Base-by-base conservation (phyloP, 2,329 filamentous ascomycete genomes). In the Penicillium sp. region DNA sequence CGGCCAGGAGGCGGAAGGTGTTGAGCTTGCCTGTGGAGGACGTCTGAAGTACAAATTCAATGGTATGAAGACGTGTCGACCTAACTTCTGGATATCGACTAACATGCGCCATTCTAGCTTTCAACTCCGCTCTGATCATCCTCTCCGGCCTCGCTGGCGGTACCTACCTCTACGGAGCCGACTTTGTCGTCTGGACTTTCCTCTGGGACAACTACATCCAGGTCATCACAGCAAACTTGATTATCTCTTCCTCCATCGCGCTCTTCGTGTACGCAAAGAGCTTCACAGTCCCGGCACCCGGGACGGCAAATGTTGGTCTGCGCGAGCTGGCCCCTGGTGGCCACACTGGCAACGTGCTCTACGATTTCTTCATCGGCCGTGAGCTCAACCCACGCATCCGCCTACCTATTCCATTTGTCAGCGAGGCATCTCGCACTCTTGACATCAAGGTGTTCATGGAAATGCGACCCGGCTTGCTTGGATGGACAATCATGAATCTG, bases 361-460 rank as follows among this genome's bases (percentile, higher is more conserved):
- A 97, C 73, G 93, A 97, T 75, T 97, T 91, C 86, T 97, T 92
- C 77, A 97, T 97, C 61, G 93, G 93, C 18, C 90, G 93, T 27
- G 93, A 97, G 74, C 86, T 97, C 57, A 97, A 97, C 76, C 93
- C 93, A 3, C 90, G 92, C 46, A 75, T 95, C 56, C 85, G 61
- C 18, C 59, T 79, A 24, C 75, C 82, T 0, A 77, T 96, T 22
- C 92, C 92, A 2, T 72, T 95, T 46, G 81, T 96, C 60, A 91
- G 91, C 55, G 75, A 78, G 45, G 63, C 69, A 18, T 69, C 73
- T 16, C 70, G 71, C 11, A 89, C 91, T 64, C 82, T 97, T 47
- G 93, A 97, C 69, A 88, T 97, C 75, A 97, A 97, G 76, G 82
- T 87, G 56, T 97, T 88, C 73, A 89, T 89, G 73, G 93, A 97